A percentile compares a stretch with the other conserved stretches of the same genome.
Conservation (phyloP, 1,139 yeast species). For the Zygoascus meyerae region DNA sequence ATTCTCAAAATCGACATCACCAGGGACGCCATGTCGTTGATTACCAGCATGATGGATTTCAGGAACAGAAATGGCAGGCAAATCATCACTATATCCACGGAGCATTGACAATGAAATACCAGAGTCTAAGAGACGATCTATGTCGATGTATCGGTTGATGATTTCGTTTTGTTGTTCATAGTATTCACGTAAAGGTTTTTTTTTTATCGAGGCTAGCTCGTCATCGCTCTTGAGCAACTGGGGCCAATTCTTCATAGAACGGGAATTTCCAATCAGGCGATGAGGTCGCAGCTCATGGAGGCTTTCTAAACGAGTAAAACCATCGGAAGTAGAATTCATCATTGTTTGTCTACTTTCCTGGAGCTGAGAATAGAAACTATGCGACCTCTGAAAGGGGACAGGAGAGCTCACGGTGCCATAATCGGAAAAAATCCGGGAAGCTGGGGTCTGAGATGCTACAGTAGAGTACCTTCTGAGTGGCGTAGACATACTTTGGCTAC, state of each 20-base stretch:
- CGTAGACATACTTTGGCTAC: too few relatives aligned
- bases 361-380: slow-evolving; percentile 12
- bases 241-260: slow-evolving; percentile 48
- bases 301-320: slow-evolving; percentile 19
- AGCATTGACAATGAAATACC: slow-evolving; percentile 66
- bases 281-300: slow-evolving; percentile 48
- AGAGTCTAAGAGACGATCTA: slow-evolving; percentile 64
- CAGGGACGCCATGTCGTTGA: slow-evolving; percentile 45
- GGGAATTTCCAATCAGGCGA: slow-evolving; percentile 50
- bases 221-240: slow-evolving; percentile 24
- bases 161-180: slow-evolving; percentile 49
- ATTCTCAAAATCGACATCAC: slow-evolving; percentile 52
- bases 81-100: slow-evolving; percentile 49
- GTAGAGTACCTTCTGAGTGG: too few relatives aligned
- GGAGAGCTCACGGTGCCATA: slow-evolving; percentile 5
- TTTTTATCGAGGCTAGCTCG: slow-evolving; percentile 29
- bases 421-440: slow-evolving; percentile 1
- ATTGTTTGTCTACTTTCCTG: slow-evolving; percentile 5
- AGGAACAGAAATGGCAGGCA: slow-evolving; percentile 26
- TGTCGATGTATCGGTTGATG: slow-evolving; percentile 51
- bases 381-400: slow-evolving; percentile 5
- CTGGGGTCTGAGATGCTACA: not conserved
- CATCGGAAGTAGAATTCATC: not conserved
- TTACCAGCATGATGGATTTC: slow-evolving; percentile 7
- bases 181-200: slow-evolving; percentile 24